Conservation (phyloP, 164 flowering plant genomes). For the Annona cherimola region DNA sequence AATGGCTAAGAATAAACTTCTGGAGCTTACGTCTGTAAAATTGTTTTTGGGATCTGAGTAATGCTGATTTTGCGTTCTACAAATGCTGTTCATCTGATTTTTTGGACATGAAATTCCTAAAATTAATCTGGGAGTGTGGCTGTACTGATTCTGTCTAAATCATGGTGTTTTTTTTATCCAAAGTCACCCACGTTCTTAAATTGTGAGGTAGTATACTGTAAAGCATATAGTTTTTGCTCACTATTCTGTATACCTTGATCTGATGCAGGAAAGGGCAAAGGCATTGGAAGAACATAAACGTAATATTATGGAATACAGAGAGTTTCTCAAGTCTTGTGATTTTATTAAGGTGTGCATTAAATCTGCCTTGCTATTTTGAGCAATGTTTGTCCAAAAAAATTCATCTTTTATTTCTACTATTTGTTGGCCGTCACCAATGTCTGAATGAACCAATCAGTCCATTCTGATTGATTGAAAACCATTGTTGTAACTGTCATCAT, state of each 20-base stretch:
- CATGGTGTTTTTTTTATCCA: neutral
- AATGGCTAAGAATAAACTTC: too few relatives aligned
- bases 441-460: neutral
- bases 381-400: neutral
- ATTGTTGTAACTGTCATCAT: too few relatives aligned
- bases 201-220: neutral
- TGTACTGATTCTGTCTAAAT: too few relatives aligned
- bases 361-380: neutral
- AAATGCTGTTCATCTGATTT: too few relatives aligned
- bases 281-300: conserved; percentile 81
- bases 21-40: too few relatives aligned
- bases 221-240: neutral
- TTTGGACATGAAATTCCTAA: neutral
- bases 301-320: conserved; percentile 59
- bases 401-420: neutral
- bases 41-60: neutral
- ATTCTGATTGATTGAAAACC: neutral
- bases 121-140: too few relatives aligned
- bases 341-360: conserved; percentile 57
- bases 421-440: neutral
- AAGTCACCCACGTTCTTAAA: neutral
- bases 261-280: conserved; percentile 70
- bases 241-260: neutral
- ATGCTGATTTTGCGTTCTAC: neutral
- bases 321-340: conserved; percentile 83